Conservation (phyloP, 768 basidiomycete species). For the Sporobolomyces phaffii region DNA sequence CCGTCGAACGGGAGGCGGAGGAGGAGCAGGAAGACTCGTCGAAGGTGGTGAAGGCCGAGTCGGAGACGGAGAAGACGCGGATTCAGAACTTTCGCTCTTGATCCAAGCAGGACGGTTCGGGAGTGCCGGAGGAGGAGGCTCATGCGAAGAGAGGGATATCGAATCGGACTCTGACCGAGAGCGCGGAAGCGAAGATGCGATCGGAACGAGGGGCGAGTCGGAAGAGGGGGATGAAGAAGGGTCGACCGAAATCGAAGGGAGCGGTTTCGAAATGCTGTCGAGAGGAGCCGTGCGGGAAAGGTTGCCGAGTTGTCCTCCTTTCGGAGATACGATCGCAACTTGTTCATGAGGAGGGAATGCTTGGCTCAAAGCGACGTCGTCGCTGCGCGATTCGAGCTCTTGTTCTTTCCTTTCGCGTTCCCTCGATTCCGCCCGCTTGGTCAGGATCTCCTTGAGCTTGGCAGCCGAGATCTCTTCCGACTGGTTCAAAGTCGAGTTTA, state of each 20-base stretch:
- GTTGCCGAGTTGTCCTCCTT: neutral
- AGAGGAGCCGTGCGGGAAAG: slow-evolving; percentile 20
- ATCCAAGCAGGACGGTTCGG: slow-evolving; percentile 3
- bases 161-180: neutral
- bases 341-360: too few species aligned
- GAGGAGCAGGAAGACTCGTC: neutral
- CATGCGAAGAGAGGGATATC: too few species aligned
- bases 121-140: neutral
- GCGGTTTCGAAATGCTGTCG: neutral
- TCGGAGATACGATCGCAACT: neutral
- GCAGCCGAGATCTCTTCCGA: slow-evolving; percentile 13
- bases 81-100: neutral
- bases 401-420: slow-evolving; percentile 22
- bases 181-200: neutral
- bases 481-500: neutral
- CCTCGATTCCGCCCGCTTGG: slow-evolving; percentile 19
- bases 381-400: too few species aligned
- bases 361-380: too few species aligned
- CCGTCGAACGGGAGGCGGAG: neutral
- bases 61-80: neutral
- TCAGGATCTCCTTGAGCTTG: slow-evolving; percentile 19
- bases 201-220: neutral
- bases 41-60: neutral
- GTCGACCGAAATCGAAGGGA: neutral
- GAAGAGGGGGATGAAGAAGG: neutral